Evolutionary conservation across 2,329 filamentous ascomycete species (phyloP).

Genomic region (Chaetomium strumarium): DNA sequence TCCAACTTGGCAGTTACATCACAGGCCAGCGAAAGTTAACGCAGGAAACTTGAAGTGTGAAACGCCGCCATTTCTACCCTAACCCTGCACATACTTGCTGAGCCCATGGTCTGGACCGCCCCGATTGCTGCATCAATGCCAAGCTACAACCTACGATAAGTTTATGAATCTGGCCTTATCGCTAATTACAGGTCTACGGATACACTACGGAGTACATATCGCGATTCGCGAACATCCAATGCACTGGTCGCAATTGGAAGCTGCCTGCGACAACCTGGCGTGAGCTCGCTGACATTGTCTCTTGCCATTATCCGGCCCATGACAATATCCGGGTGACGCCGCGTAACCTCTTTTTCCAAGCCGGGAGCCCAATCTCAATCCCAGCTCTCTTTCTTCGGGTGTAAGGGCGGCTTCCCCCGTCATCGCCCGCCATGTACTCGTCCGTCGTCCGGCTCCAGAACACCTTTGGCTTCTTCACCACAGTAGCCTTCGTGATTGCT

Average conservation of each 20-base stretch:
- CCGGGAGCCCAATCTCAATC: background rate
- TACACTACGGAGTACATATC: too few species aligned
- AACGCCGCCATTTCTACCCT: background rate
- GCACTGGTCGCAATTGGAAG: background rate
- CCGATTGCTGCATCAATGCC: conserved; percentile 17
- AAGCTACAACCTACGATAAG: too few species aligned
- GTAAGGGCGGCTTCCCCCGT: conserved; percentile 3
- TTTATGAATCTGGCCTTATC: conserved; percentile 25
- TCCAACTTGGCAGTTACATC: background rate
- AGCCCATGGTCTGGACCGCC: background rate
- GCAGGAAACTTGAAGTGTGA: background rate
- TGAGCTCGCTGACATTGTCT: background rate
- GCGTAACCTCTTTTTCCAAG: background rate
- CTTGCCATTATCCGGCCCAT: background rate
- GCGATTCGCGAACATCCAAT: background rate
- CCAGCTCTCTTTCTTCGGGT: background rate
- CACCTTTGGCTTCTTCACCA: conserved; percentile 97
- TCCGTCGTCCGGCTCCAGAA: conserved; percentile 79
- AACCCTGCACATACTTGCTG: background rate
- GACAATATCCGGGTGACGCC: conserved; percentile 14
- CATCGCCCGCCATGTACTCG: conserved; percentile 67
- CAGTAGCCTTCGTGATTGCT: conserved; percentile 77
- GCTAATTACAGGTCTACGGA: background rate
- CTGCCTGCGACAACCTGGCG: conserved; percentile 9
- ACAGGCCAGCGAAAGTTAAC: background rate